Base-by-base conservation (phyloP, 495 filamentous ascomycete species). In the Saxophila tyrrhenica region DNA sequence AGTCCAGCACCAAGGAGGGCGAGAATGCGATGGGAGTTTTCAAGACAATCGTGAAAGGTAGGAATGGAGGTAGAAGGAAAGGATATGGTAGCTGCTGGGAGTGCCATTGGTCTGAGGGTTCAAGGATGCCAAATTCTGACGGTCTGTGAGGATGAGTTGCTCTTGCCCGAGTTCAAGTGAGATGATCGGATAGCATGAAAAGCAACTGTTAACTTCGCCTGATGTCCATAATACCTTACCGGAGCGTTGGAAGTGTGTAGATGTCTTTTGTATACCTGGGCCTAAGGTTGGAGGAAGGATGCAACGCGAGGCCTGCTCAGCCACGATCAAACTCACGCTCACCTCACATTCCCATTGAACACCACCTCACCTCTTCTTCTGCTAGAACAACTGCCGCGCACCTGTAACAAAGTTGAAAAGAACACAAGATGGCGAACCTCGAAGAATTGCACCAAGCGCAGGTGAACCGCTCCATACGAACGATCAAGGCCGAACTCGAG, bases 401-500 rank as follows among this genome's bases (percentile, higher is more conserved):
- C 5, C 13, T 35, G 7, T 5, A 35, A 7, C 13, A 13, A 35
- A 35, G 29, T n/a, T 35, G 29, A 35, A 5, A 35, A 5, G 7
- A 9, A 25, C 7, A 7, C 55, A 64, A 44, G 53, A 69, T 69
- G 64, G 57, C 65, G 20, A 46, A 45, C 45, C 42, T 62, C n/a
- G 59, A 61, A 24, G 64, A 60, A 25, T 57, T 69, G 48, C 62
- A 51, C 44, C 50, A 52, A n/a, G 69, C 69, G 16, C 69, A 61
- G 76, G 81, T 81, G 71, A 89, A 89, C 71, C 78, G 88, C 72
- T 91, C 89, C 61, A 78, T 94, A 52, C 82, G 89, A 50, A 83
- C 76, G 46, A 87, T 95, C 74, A 88, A 87, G 69, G 85, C 83
- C 63, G 92, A 98, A 70, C 87, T 98, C 51, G 90, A 95, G 64